Evolutionary conservation across 805 yeast species (phyloP), one percentile per base, ranked within the genome.

Genomic region (Hanseniaspora mollemarum): DNA sequence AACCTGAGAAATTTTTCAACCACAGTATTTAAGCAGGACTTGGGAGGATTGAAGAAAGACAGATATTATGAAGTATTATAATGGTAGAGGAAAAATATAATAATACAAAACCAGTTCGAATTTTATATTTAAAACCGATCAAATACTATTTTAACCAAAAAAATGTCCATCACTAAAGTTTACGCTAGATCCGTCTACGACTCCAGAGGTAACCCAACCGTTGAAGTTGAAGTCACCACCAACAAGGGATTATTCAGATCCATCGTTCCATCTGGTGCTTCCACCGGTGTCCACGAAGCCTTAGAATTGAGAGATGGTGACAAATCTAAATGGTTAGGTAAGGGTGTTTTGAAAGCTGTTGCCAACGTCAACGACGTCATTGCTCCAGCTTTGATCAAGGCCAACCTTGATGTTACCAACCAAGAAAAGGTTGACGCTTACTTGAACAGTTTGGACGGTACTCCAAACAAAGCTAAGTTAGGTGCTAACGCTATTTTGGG

Each of bases 171-270:
- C 66, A 71, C 85, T 61, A 88, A 90, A 74, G 74, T 88, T 63
- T 81, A 76, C 72, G 85, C 97, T 66, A 88, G 98, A 76, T 83
- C 80, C 79, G 95, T 90, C 73, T 90, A 92, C 83, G 98, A 90
- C 77, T 90, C 97, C 65, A 87, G 98, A 76, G 97, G 97, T 75
- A 92, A 90, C 82, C 98, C 98, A 76, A 90, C 98, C 62, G 98
- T 92, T 64, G 97, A 92, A 81, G 97, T 92, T 62, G 97, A 92
- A 68, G 67, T 90, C 65, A 75, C 83, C 78, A 90, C 98, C 67
- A 90, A 77, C 58, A 80, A 84, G 67, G 98, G 98, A 67, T 64
- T 78, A 59, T 88, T 87, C 94, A 84, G 96, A 74, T 80, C 97
- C 61, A 88, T 90, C 68, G 98, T 92, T 57, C 98, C 98, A 71